Evolutionary conservation across 768 basidiomycete genomes (phyloP).

Genomic region (Boletellus ananas): DNA sequence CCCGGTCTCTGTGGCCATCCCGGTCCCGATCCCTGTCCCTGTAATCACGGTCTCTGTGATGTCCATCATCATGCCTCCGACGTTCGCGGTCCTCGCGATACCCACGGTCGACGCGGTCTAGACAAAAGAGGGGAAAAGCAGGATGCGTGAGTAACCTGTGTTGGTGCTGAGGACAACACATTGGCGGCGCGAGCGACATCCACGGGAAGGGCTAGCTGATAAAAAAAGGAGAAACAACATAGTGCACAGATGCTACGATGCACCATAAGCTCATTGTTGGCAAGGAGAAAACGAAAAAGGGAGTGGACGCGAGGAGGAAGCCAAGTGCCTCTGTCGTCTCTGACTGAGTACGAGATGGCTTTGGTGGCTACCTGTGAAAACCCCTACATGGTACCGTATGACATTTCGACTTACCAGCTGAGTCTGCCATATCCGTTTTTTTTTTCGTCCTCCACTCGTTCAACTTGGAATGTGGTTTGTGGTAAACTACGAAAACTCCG

Average conservation of each 20-base stretch:
- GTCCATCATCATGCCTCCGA: constrained; percentile 57
- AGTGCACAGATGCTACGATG: constrained; percentile 42
- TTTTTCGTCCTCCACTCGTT: constrained; percentile 16
- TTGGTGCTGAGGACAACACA: constrained; percentile 41
- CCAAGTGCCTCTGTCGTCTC: constrained; percentile 34
- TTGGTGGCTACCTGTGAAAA: constrained; percentile 29
- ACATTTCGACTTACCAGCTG: constrained; percentile 48
- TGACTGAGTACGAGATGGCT: constrained; percentile 28
- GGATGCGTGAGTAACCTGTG: constrained; percentile 49
- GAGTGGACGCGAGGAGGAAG: constrained; percentile 32
- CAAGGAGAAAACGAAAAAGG: constrained; percentile 35
- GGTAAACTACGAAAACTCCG: constrained; percentile 23
- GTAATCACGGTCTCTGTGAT: constrained; percentile 50
- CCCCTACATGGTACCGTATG: constrained; percentile 12
- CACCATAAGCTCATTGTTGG: constrained; percentile 64
- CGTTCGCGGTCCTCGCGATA: constrained; percentile 64
- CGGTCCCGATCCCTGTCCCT: constrained; percentile 45
- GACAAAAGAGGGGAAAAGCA: constrained; percentile 44
- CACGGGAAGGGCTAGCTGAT: constrained; percentile 61
- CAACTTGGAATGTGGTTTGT: constrained; percentile 22
- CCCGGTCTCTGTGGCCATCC: constrained; percentile 27
- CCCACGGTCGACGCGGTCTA: constrained; percentile 48
- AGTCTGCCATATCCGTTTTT: constrained; percentile 42
- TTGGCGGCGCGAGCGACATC: constrained; percentile 38
- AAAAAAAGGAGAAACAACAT: constrained; percentile 35